These are phyloP conservation scores for Gaeumannomyces sp. DNA, from an alignment of 2,329 filamentous ascomycete genomes.

Conservation along the genomic window DNA sequence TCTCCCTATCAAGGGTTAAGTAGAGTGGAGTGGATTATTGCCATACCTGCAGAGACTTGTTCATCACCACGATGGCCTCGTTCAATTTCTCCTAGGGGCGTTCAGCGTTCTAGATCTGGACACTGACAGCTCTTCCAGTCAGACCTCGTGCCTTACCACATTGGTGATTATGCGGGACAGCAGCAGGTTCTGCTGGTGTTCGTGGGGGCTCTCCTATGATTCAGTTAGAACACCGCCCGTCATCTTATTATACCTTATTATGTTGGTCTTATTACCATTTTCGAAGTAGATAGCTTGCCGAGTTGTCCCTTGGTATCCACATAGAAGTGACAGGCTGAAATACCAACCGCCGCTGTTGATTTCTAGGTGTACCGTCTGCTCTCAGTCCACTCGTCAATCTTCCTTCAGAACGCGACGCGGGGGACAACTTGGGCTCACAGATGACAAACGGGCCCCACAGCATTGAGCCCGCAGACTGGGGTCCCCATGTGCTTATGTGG, in stretches of 20 bases:
- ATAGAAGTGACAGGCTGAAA: too few species aligned
- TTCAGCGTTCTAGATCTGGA: not conserved
- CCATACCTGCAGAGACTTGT: conserved; percentile 77
- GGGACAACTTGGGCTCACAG: not conserved
- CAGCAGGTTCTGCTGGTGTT: conserved; percentile 92
- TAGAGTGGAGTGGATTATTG: not conserved
- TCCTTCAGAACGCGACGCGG: not conserved
- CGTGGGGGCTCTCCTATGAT: conserved; percentile 81
- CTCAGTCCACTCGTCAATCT: not conserved
- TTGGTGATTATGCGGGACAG: conserved; percentile 96
- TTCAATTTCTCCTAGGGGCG: conserved; percentile 76
- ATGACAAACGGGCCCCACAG: too few species aligned
- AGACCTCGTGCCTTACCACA: conserved; percentile 59
- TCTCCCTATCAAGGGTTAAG: conserved; percentile 4
- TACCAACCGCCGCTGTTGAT: not conserved
- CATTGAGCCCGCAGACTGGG: not conserved
- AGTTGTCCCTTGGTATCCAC: too few species aligned
- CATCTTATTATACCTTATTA: not conserved
- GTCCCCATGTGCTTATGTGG: not conserved
- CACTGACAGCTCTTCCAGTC: not conserved
- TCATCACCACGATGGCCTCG: conserved; percentile 86
- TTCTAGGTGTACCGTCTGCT: too few species aligned
- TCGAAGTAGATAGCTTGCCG: not conserved
- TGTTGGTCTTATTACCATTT: not conserved
- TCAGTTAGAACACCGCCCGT: not conserved